These are phyloP conservation scores for Leishmania tropica DNA, from an alignment of 208 protist genomes.

Conservation along the genomic window DNA sequence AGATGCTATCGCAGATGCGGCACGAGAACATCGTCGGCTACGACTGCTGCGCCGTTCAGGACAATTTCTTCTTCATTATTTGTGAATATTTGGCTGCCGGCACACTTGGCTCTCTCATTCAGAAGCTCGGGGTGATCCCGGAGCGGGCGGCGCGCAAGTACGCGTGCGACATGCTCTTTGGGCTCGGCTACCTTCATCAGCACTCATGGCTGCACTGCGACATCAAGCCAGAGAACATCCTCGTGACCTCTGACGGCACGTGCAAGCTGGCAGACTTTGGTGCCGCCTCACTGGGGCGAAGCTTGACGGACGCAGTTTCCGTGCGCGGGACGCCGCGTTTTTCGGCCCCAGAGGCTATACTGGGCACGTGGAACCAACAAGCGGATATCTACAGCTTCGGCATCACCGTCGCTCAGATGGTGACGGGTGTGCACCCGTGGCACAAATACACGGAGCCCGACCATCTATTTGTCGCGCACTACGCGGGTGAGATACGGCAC, in stretches of 20 bases:
- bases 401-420: conserved; percentile 74
- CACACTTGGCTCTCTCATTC: conserved; percentile 65
- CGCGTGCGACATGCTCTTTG: conserved; percentile 66
- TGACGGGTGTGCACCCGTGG: conserved; percentile 72
- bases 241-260: conserved; percentile 69
- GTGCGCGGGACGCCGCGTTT: conserved; percentile 77
- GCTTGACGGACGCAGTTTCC: conserved; percentile 28
- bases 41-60: conserved; percentile 74
- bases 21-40: conserved; percentile 96
- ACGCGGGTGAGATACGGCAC: conserved; percentile 37
- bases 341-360: conserved; percentile 74
- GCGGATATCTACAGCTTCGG: conserved; percentile 89
- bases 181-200: conserved; percentile 84
- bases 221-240: conserved; percentile 92
- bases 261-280: conserved; percentile 94
- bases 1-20: conserved; percentile 70
- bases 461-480: conserved; percentile 50
- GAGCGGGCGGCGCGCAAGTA: conserved; percentile 55
- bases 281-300: conserved; percentile 62
- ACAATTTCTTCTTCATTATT: conserved; percentile 71
- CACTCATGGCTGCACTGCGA: conserved; percentile 88
- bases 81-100: conserved; percentile 88
- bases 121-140: conserved; percentile 46
- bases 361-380: conserved; percentile 47
- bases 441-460: conserved; percentile 45